Base-by-base conservation (phyloP, 169 alveolate species). In the Eimeria necatrix region DNA sequence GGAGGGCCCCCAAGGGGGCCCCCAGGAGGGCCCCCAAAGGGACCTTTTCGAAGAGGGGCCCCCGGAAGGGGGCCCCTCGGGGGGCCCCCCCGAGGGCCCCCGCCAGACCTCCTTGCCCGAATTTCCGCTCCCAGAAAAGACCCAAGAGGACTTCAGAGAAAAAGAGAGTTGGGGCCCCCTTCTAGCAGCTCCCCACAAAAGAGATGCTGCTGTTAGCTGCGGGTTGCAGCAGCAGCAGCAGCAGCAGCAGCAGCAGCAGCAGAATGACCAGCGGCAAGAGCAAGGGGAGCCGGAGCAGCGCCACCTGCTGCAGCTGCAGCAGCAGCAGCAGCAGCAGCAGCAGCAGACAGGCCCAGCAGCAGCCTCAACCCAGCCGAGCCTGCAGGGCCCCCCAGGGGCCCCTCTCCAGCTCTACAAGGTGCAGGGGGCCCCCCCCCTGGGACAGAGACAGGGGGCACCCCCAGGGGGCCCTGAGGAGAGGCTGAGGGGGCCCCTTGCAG, bases 181-280 rank as follows among this genome's bases (percentile, higher is more conserved):
- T 41, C 85, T 26, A 26, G 24, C 3, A 3, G 85, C 60, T 56
- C 64, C 20, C 64, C 56, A 2, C 60, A 56, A 22, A 68, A 68
- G 73, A 61, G 73, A 12, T 4, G 73, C 73, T 71, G 6, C 32
- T 5, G 81, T 4, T 22, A 74, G 24, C 60, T 8, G 32, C 46
- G 22, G 20, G 85, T 49, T 16, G 52, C 8, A 74, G 56, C 85
- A 41, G 52, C 85, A 74, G 85, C 60, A 74, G 24, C 85, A 74
- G 5, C 60, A 74, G 85, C 85, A 74, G 85, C 85, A 14, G 59
- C 85, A 74, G 24, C 85, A 41, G 52, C 60, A 74, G 85, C n/a
- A n/a, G n/a, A 7, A 53, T 53, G 64, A 53, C 7, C 64, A 53
- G 14, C 7, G 7, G 64, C 64, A 53, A 14, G 20, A n/a, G n/a